Evolutionary conservation across 2,329 filamentous ascomycete species (phyloP).

Genomic region (Xylaria sp.): DNA sequence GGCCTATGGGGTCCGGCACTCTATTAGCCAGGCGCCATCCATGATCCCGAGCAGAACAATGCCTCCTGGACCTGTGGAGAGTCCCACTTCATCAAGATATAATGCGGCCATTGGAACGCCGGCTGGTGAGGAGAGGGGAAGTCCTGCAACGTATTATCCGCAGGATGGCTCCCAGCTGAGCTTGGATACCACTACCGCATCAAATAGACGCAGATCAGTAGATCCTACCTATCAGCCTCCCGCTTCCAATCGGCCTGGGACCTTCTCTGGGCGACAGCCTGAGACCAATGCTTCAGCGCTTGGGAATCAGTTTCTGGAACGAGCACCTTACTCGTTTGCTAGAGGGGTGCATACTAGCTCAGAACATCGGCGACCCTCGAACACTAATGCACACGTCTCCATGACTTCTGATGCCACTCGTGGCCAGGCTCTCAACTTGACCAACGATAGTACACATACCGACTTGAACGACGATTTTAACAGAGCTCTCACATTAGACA

Average conservation of each 20-base stretch:
- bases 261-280: slow-evolving; percentile 39
- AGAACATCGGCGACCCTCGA: slow-evolving; percentile 43
- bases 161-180: slow-evolving; percentile 35
- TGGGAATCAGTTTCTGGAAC: slow-evolving; percentile 38
- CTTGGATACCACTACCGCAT: slow-evolving; percentile 28
- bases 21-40: slow-evolving; percentile 56
- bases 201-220: slow-evolving; percentile 47
- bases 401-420: slow-evolving; percentile 40
- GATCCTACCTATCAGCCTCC: slow-evolving; percentile 40
- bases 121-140: slow-evolving; percentile 44
- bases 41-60: slow-evolving; percentile 52
- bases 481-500: slow-evolving; percentile 52
- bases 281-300: slow-evolving; percentile 38
- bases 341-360: slow-evolving; percentile 35
- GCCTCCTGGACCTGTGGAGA: slow-evolving; percentile 57
- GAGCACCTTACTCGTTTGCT: slow-evolving; percentile 36
- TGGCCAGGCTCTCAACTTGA: slow-evolving; percentile 33
- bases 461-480: slow-evolving; percentile 52
- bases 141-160: slow-evolving; percentile 36
- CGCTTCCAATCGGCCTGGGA: slow-evolving; percentile 36
- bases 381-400: slow-evolving; percentile 36
- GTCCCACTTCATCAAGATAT: slow-evolving; percentile 57
- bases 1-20: slow-evolving; percentile 60
- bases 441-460: slow-evolving; percentile 52
- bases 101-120: slow-evolving; percentile 39